phyloP scores from a whole-genome alignment of 106 monocot genomes.

The Allium cepa region DNA sequence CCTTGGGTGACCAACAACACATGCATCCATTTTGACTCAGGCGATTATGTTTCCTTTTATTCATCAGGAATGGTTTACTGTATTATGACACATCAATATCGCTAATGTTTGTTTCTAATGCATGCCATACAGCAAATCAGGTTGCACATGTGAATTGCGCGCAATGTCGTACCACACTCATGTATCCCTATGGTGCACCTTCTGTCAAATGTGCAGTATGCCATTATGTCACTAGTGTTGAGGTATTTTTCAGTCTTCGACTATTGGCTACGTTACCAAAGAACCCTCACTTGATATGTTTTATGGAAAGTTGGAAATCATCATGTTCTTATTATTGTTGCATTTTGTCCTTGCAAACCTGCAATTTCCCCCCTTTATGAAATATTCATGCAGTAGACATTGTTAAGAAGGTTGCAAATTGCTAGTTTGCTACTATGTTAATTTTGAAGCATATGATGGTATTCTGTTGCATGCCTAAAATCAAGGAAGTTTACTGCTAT shows the following conservation, averaged over 20 bases:
- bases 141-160: constrained; percentile 61
- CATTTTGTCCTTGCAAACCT: not conserved
- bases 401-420: no score
- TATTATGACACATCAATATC: not conserved
- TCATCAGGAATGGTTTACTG: no score
- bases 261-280: no score
- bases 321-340: not conserved
- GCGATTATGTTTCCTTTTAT: no score
- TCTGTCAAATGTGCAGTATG: constrained; percentile 62
- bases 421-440: no score
- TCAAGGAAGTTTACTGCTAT: no score
- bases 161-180: constrained; percentile 40
- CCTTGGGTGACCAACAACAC: no score
- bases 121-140: constrained; percentile 28
- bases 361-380: not conserved
- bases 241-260: constrained; percentile 13
- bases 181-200: constrained; percentile 63
- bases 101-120: not conserved
- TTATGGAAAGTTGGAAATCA: not conserved
- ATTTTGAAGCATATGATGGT: no score
- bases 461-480: no score
- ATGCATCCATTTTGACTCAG: no score
- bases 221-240: constrained; percentile 46
- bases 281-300: no score
- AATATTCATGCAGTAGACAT: not conserved